A percentile compares a stretch with the other conserved stretches of the same genome.
Evolutionary conservation across 2,329 filamentous ascomycete genomes (phyloP).

Genomic region (Penicillium sclerotiorum): DNA sequence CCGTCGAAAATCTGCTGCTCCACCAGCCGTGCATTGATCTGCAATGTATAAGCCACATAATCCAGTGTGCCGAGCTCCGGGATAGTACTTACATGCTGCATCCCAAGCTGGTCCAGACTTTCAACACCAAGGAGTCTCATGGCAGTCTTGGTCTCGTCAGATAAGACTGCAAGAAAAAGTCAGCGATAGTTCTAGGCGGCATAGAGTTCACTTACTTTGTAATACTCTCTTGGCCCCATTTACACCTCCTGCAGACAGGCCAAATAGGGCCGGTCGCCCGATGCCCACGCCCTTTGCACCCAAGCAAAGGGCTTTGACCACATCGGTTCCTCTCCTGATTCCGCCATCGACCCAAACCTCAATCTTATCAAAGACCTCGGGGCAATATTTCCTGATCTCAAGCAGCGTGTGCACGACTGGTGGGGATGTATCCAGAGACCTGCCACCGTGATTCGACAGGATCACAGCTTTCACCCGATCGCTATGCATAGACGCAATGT

Average conservation of each 20-base stretch:
- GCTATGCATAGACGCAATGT: conserved; percentile 64
- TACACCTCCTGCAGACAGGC: conserved; percentile 90
- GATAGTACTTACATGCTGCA: conserved; percentile 6
- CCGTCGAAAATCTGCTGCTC: conserved; percentile 9
- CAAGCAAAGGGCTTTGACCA: conserved; percentile 91
- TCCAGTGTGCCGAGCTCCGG: no score
- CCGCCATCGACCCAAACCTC: conserved; percentile 93
- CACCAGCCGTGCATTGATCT: conserved; percentile 2
- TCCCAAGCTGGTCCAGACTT: conserved; percentile 7
- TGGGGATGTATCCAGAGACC: conserved; percentile 79
- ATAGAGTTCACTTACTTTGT: conserved; percentile 50
- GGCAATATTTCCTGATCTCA: conserved; percentile 64
- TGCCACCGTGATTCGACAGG: conserved; percentile 86
- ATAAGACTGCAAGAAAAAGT: conserved; percentile 2
- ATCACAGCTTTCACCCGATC: conserved; percentile 77
- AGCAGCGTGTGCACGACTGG: conserved; percentile 66
- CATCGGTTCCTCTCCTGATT: conserved; percentile 85
- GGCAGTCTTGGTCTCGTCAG: conserved; percentile 12
- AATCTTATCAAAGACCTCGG: conserved; percentile 65
- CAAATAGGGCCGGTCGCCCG: conserved; percentile 90
- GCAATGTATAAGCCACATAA: no score
- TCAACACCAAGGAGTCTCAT: conserved; percentile 13
- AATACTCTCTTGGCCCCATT: conserved; percentile 89
- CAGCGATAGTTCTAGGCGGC: background rate
- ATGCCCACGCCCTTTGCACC: conserved; percentile 93